Conservation (phyloP, 306 rosid species). For the Lupinus albus region DNA sequence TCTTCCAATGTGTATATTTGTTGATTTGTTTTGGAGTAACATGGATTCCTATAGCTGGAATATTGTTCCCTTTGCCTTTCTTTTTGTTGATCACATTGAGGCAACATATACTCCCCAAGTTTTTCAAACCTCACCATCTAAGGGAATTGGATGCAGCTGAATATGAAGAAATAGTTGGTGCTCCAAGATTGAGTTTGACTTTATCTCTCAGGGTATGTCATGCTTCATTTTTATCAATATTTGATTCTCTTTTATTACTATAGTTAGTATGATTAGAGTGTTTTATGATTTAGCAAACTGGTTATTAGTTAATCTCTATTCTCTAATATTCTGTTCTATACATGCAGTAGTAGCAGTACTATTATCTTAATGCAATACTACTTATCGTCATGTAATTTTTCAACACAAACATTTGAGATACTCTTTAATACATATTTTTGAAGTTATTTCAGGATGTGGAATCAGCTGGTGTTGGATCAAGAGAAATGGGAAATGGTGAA, state of each 20-base stretch:
- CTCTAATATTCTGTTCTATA: not conserved
- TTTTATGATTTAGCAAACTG: not conserved
- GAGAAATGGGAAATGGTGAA: constrained; percentile 65
- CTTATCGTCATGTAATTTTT: no score
- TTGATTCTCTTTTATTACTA: not conserved
- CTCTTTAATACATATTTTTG: no score
- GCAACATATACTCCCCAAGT: constrained; percentile 71
- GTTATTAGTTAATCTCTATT: not conserved
- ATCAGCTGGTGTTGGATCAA: constrained; percentile 35
- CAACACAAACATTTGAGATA: not conserved
- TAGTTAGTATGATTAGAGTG: not conserved
- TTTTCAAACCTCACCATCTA: constrained; percentile 57
- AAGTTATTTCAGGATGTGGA: constrained; percentile 53
- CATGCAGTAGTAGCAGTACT: not conserved
- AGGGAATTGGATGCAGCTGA: constrained; percentile 81
- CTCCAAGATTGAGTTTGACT: constrained; percentile 48
- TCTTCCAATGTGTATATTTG: constrained; percentile 70
- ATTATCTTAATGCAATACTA: no score
- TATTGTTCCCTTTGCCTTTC: constrained; percentile 80
- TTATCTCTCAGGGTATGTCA: constrained; percentile 50
- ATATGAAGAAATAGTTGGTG: constrained; percentile 69
- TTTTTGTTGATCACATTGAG: constrained; percentile 69
- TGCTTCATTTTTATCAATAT: constrained; percentile 1
- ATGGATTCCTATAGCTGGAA: constrained; percentile 90
- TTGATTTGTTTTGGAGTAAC: constrained; percentile 64